These are phyloP conservation scores for Nepenthes gracilis DNA, from an alignment of 148 eudicot genomes.

Conservation along the genomic window DNA sequence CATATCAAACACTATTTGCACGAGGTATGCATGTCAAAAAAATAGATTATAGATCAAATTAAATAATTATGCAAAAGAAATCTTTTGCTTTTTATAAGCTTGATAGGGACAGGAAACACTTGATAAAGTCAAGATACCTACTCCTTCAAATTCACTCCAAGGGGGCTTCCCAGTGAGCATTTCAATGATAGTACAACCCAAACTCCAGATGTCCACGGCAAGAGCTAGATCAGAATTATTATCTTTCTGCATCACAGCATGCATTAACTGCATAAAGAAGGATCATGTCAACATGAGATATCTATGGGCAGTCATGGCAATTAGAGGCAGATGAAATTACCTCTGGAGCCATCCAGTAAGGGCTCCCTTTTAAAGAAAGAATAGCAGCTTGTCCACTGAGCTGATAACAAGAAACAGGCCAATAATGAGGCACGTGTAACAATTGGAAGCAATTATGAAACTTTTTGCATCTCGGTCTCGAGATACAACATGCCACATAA, in stretches of 20 bases:
- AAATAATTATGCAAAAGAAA: too few relatives aligned
- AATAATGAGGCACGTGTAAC: background rate
- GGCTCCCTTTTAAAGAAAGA: conserved; percentile 87
- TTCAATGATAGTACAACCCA: conserved; percentile 93
- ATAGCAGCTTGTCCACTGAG: conserved; percentile 58
- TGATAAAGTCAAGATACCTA: conserved; percentile 17
- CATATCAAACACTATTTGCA: too few relatives aligned
- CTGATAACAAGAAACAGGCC: conserved; percentile 22
- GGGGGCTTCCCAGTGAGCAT: conserved; percentile 94
- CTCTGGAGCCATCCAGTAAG: conserved; percentile 99
- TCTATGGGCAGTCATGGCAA: background rate
- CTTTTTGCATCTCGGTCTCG: background rate
- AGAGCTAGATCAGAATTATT: conserved; percentile 57
- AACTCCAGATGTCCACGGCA: conserved; percentile 96
- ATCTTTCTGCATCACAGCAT: conserved; percentile 56
- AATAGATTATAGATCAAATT: too few relatives aligned
- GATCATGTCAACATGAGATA: conserved; percentile 11
- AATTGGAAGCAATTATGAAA: background rate
- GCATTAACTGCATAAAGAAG: conserved; percentile 59
- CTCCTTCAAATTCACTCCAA: conserved; percentile 90
- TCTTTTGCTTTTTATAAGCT: too few relatives aligned
- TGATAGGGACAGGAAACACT: too few relatives aligned
- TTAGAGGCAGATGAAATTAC: conserved; percentile 19
- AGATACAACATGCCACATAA: too few relatives aligned
- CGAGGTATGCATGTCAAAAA: too few relatives aligned